These are phyloP conservation scores for Glycine latifolia DNA, from an alignment of 306 rosid genomes.

Conservation along the genomic window DNA sequence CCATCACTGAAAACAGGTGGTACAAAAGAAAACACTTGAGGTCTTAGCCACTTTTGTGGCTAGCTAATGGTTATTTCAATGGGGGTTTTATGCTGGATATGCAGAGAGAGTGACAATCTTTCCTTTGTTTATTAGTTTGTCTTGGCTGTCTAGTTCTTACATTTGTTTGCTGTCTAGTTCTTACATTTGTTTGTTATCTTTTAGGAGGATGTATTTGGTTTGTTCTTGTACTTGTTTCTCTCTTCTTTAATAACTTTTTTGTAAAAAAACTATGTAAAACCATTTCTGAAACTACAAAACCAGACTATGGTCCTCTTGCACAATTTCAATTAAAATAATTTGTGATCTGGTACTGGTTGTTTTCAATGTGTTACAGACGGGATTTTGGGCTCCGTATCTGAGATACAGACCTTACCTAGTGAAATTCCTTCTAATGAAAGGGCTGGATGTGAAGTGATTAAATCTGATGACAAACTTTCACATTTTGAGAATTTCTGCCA, in stretches of 20 bases:
- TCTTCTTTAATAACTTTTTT: not conserved
- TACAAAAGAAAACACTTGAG: too few relatives aligned
- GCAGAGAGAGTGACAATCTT: too few relatives aligned
- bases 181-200: too few relatives aligned
- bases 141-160: too few relatives aligned
- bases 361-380: constrained; percentile 54
- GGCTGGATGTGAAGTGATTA: constrained; percentile 48
- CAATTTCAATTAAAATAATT: too few relatives aligned
- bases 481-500: constrained; percentile 68
- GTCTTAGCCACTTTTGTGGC: too few relatives aligned
- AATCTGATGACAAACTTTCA: constrained; percentile 49
- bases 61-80: too few relatives aligned
- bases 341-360: constrained; percentile 11
- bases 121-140: too few relatives aligned
- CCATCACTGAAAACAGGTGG: not conserved
- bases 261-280: not conserved
- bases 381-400: constrained; percentile 40
- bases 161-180: too few relatives aligned
- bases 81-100: too few relatives aligned
- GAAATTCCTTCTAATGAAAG: constrained; percentile 46
- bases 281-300: constrained; percentile 12
- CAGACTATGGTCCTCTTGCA: constrained; percentile 17
- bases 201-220: too few relatives aligned
- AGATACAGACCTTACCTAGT: constrained; percentile 42
- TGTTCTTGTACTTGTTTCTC: not conserved